A percentile compares a stretch with the other conserved stretches of the same genome.
phyloP scores from a whole-genome alignment of 441 rosid genomes.

The Hypseocharis bilobata region DNA sequence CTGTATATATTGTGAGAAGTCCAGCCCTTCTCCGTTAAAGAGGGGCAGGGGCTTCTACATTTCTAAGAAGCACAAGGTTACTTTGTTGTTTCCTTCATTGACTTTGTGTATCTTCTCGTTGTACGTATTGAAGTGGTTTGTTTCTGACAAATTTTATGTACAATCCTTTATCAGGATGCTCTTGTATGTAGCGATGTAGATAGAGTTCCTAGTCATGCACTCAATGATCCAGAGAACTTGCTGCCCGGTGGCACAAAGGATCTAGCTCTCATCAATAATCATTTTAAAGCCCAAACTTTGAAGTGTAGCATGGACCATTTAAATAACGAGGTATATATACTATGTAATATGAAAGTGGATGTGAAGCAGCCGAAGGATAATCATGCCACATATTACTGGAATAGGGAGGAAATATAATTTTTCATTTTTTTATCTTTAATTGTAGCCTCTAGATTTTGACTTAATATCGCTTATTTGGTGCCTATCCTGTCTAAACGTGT shows the following conservation, averaged over 20 bases:
- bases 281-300: constrained; percentile 54
- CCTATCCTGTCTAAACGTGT: constrained; percentile 8
- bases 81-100: constrained; percentile 1
- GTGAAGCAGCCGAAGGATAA: neutral
- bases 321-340: constrained; percentile 57
- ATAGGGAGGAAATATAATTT: neutral
- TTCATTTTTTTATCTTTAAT: neutral
- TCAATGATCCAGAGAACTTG: constrained; percentile 31
- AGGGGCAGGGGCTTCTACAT: neutral
- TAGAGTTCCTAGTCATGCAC: constrained; percentile 33
- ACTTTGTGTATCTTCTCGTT: constrained; percentile 1
- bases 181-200: constrained; percentile 29
- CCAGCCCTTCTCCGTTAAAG: neutral
- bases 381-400: constrained; percentile 3
- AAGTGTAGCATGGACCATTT: constrained; percentile 84
- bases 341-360: constrained; percentile 6
- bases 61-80: constrained; percentile 1
- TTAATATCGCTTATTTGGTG: constrained; percentile 11
- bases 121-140: neutral
- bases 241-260: constrained; percentile 38
- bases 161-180: constrained; percentile 40
- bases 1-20: neutral
- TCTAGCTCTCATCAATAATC: constrained; percentile 45
- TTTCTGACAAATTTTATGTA: constrained; percentile 20
- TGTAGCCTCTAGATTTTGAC: neutral